A percentile compares a stretch with the other conserved stretches of the same genome.
phyloP scores from a whole-genome alignment of 2,329 filamentous ascomycete genomes.

The Talaromyces sp. region DNA sequence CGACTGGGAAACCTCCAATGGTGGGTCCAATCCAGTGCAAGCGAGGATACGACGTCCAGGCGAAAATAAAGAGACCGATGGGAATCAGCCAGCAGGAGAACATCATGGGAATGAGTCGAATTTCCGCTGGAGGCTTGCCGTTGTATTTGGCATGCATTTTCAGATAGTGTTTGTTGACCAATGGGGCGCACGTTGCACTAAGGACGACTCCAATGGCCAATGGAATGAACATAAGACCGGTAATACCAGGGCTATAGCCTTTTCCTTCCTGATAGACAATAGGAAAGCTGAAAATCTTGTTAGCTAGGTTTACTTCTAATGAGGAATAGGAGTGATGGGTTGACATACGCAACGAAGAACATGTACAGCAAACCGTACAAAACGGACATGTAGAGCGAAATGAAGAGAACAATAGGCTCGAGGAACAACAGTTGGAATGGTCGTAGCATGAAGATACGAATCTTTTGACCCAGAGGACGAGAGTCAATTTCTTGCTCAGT shows the following conservation, averaged over 20 bases:
- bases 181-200: slow-evolving; percentile 64
- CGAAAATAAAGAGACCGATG: slow-evolving; percentile 64
- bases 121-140: slow-evolving; percentile 72
- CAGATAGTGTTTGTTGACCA: slow-evolving; percentile 80
- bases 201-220: slow-evolving; percentile 70
- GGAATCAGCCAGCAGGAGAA: slow-evolving; percentile 69
- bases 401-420: slow-evolving; percentile 81
- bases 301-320: slow-evolving; percentile 14
- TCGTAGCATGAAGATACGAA: slow-evolving; percentile 71
- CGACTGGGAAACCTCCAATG: slow-evolving; percentile 68
- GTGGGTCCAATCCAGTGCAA: slow-evolving; percentile 70
- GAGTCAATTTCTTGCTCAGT: slow-evolving; percentile 78
- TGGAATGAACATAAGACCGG: slow-evolving; percentile 84
- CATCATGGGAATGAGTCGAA: slow-evolving; percentile 81
- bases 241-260: slow-evolving; percentile 68
- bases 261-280: slow-evolving; percentile 75
- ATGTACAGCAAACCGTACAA: slow-evolving; percentile 55
- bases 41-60: slow-evolving; percentile 64
- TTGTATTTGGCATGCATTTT: slow-evolving; percentile 59
- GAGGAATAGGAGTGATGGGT: slow-evolving; percentile 23
- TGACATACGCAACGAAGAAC: slow-evolving; percentile 55
- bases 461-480: slow-evolving; percentile 64
- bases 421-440: slow-evolving; percentile 82
- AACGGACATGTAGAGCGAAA: slow-evolving; percentile 81
- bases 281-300: slow-evolving; percentile 37